Evolutionary conservation across 495 filamentous ascomycete species (phyloP), one percentile per base, ranked within the genome.

Genomic region (Tuber umbilicatum): DNA sequence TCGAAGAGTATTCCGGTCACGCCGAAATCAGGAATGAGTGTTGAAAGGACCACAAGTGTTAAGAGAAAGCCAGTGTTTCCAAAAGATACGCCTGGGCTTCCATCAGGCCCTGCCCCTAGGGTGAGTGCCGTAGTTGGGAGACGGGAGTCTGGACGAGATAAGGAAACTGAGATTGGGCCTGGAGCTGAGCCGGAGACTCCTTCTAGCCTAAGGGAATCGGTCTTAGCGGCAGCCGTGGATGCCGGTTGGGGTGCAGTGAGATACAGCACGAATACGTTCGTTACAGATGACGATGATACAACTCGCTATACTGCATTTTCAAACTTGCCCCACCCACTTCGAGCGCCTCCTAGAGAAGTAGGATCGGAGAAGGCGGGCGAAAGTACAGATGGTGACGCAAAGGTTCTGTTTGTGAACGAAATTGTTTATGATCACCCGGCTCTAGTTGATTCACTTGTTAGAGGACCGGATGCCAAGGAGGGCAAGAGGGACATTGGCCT

Each of bases 391-490:
- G 79, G 73, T 31, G 79, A 74, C 23, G 60, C 79, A 27, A 81
- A 77, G 55, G 76, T 81, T 50, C 78, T 81, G 72, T 78, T 81
- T 71, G 6, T 81, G 21, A 78, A 76, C 42, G 70, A 80, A 60
- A 79, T 79, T 31, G 76, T 79, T 14, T 79, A 79, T 50, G 72
- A 79, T 47, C 43, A 79, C 27, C 77, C 77, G 21, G 77, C 75
- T 31, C 69, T 79, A 42, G 77, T 79, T 23, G 72, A 68, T 41
- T 79, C 77, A n/a, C 71, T 79, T 27, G 74, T 79, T 60, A 60
- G 75, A 27, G 55, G 55, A 19, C 27, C 55, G 31, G 27, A 64
- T 64, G 14, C 14, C 55, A 27, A 16, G 55, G 55, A 19, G 55
- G 55, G 27, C 14, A 71, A 70, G 40, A 47, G 35, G 31, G 77